Evolutionary conservation across 225 moss, liverwort and hornwort genomes (phyloP).

Genomic region (Polytrichum formosum): DNA sequence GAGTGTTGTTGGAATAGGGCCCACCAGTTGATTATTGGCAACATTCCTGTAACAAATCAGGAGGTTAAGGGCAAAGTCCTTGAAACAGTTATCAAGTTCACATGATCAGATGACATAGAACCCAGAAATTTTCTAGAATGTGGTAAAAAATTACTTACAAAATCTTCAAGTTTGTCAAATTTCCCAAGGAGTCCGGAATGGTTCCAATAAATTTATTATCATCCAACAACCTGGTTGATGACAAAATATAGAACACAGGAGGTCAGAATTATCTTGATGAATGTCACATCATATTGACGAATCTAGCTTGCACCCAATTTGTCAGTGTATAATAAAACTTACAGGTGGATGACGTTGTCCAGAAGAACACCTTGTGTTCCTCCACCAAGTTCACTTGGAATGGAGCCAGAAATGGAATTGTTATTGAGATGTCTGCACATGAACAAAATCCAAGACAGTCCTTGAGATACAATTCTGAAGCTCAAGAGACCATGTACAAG

Average conservation of each 20-base stretch:
- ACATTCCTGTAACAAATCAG: conserved; percentile 35
- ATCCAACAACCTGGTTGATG: conserved; percentile 25
- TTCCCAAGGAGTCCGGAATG: conserved; percentile 30
- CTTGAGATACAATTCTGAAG: too few relatives aligned
- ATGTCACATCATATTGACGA: too few relatives aligned
- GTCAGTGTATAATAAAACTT: conserved; percentile 9
- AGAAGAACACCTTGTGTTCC: conserved; percentile 6
- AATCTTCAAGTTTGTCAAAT: conserved; percentile 14
- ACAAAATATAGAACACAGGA: too few relatives aligned
- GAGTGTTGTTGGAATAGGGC: conserved; percentile 24
- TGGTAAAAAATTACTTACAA: conserved; percentile 24
- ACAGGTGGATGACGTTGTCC: conserved; percentile 40
- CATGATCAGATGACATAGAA: too few relatives aligned
- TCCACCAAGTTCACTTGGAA: conserved; percentile 45
- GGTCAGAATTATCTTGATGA: too few relatives aligned
- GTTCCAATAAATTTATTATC: conserved; percentile 36
- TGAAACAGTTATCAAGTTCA: too few relatives aligned
- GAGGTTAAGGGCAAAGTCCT: neutral
- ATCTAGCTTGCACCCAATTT: too few relatives aligned
- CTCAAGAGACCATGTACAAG: too few relatives aligned
- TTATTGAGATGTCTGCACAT: conserved; percentile 56
- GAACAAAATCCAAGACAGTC: neutral
- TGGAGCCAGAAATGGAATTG: conserved; percentile 31
- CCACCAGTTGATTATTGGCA: conserved; percentile 31
- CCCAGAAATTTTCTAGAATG: too few relatives aligned